A percentile compares a stretch with the other conserved stretches of the same genome.
Evolutionary conservation across 805 yeast species (phyloP).

Genomic region (Ogataea glucozyma): DNA sequence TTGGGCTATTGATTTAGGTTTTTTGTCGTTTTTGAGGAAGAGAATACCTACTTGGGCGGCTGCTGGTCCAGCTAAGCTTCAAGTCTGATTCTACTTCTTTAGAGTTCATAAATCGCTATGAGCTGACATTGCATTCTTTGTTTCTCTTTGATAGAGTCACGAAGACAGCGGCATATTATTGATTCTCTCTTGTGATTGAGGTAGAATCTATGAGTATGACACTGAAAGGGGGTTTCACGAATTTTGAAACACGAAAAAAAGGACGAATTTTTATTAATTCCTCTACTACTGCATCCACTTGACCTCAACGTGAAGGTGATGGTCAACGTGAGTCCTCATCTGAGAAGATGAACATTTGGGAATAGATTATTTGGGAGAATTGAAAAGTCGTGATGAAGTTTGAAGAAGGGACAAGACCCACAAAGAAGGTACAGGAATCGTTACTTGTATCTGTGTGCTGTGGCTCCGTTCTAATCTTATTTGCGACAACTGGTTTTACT

Average conservation of each 20-base stretch:
- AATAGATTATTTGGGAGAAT: conserved; percentile 2
- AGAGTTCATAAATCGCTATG: conserved; percentile 9
- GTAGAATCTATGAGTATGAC: neutral
- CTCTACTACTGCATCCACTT: conserved; percentile 8
- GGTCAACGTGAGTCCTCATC: neutral
- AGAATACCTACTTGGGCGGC: neutral
- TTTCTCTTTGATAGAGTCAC: neutral
- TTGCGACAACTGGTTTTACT: neutral
- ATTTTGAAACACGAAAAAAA: conserved; percentile 6
- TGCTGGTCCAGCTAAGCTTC: neutral
- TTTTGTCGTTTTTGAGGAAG: neutral
- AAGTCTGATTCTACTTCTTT: too few relatives aligned
- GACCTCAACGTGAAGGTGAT: neutral
- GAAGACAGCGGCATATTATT: conserved; percentile 3
- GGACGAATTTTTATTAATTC: conserved; percentile 9
- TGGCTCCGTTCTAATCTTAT: neutral
- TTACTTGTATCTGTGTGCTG: neutral
- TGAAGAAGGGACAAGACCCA: neutral
- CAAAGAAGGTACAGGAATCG: neutral
- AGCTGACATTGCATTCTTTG: neutral
- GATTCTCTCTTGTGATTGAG: too few relatives aligned
- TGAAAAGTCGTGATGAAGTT: conserved; percentile 1
- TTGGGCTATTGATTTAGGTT: conserved; percentile 5
- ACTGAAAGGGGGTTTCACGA: conserved; percentile 7
- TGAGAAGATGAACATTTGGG: neutral